phyloP scores from a whole-genome alignment of 1,284 basidiomycete genomes.

The Pisolithus thermaeus region DNA sequence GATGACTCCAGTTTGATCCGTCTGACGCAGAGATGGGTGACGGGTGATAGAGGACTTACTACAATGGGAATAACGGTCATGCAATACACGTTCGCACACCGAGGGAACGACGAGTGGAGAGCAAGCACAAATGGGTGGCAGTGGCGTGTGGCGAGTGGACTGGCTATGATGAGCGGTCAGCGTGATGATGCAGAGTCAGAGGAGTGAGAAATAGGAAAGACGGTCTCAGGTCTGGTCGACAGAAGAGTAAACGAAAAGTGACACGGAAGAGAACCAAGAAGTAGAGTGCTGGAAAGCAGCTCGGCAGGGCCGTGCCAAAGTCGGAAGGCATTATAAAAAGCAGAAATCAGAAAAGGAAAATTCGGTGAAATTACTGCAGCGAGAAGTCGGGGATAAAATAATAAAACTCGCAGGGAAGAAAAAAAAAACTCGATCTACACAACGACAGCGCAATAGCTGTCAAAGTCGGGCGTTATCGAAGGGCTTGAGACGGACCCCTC shows the following conservation, averaged over 20 bases:
- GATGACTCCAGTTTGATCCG: too few species aligned
- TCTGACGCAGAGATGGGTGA: too few species aligned
- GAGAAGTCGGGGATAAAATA: conserved; percentile 6
- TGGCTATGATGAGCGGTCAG: conserved; percentile 40
- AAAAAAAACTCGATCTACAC: conserved; percentile 10
- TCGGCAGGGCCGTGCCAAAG: conserved; percentile 9
- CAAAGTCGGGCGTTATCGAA: conserved; percentile 1
- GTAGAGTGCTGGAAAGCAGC: conserved; percentile 25
- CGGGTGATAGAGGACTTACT: neutral
- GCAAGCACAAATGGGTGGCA: conserved; percentile 6
- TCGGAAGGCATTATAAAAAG: conserved; percentile 9
- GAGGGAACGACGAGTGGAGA: conserved; percentile 8
- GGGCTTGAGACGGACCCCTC: conserved; percentile 19
- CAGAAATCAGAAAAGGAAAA: conserved; percentile 11
- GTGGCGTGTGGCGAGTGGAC: conserved; percentile 30
- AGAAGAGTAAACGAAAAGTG: conserved; percentile 23
- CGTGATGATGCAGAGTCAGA: conserved; percentile 46
- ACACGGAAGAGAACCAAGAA: conserved; percentile 21
- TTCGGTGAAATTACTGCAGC: conserved; percentile 7
- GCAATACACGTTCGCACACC: conserved; percentile 23
- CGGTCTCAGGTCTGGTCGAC: conserved; percentile 21
- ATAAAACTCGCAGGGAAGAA: conserved; percentile 2
- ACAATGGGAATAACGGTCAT: conserved; percentile 16
- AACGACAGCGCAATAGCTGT: conserved; percentile 17
- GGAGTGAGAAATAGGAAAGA: conserved; percentile 28